Evolutionary conservation across 2,329 filamentous ascomycete genomes (phyloP).

Genomic region (Alternaria sp.): DNA sequence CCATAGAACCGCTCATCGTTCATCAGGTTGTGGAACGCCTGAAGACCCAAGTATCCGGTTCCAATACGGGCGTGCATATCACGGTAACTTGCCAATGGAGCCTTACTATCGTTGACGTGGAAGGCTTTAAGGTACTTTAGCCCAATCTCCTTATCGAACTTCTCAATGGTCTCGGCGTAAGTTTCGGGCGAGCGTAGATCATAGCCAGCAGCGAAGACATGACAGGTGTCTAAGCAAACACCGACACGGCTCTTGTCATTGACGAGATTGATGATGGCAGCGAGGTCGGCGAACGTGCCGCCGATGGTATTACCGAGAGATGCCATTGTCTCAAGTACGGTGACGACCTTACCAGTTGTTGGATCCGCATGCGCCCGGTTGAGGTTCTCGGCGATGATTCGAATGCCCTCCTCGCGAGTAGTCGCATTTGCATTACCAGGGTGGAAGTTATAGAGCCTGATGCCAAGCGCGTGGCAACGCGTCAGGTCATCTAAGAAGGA

Average conservation of each 20-base stretch:
- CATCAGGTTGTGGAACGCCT: constrained; percentile 89
- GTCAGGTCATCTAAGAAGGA: constrained; percentile 87
- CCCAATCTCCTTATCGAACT: constrained; percentile 82
- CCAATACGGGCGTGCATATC: constrained; percentile 97
- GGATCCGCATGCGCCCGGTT: constrained; percentile 79
- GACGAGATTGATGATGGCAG: constrained; percentile 81
- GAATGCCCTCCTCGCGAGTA: constrained; percentile 73
- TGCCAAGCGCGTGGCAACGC: constrained; percentile 85
- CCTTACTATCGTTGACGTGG: constrained; percentile 96
- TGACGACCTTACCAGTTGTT: constrained; percentile 74
- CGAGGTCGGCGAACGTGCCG: constrained; percentile 82
- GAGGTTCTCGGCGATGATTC: constrained; percentile 80
- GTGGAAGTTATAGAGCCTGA: constrained; percentile 97
- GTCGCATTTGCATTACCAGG: constrained; percentile 80
- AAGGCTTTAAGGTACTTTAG: constrained; percentile 81
- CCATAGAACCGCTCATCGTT: constrained; percentile 79
- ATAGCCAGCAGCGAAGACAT: constrained; percentile 93
- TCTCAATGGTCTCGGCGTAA: constrained; percentile 75
- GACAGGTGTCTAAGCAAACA: constrained; percentile 96
- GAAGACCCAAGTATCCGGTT: constrained; percentile 88
- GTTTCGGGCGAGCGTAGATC: constrained; percentile 79
- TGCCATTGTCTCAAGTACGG: constrained; percentile 95
- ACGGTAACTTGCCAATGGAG: constrained; percentile 79
- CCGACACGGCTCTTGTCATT: constrained; percentile 85
- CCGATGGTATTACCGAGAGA: constrained; percentile 85